Evolutionary conservation across 2,329 filamentous ascomycete genomes (phyloP).

Genomic region (Ophiosphaerella herpotricha): DNA sequence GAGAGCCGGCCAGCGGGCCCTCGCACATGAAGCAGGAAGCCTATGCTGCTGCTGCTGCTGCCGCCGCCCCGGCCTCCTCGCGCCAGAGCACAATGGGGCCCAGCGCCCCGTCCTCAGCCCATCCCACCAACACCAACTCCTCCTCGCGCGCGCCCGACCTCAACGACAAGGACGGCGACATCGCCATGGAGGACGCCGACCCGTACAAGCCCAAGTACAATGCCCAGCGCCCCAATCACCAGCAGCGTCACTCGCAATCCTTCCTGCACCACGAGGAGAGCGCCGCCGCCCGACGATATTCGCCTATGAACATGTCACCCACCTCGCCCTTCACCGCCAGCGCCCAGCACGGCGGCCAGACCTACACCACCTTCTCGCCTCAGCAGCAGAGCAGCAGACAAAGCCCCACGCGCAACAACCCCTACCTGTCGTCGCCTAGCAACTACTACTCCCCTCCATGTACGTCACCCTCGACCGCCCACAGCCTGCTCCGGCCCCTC

Average conservation of each 20-base stretch:
- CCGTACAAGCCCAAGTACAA: slow-evolving; percentile 82
- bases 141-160: slow-evolving; percentile 37
- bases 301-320: slow-evolving; percentile 91
- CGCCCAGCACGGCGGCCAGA: slow-evolving; percentile 55
- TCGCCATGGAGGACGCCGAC: slow-evolving; percentile 84
- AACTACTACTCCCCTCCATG: slow-evolving; percentile 64
- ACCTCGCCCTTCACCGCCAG: slow-evolving; percentile 75
- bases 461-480: slow-evolving; percentile 40
- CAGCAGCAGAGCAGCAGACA: slow-evolving; percentile 63
- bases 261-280: slow-evolving; percentile 75
- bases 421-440: slow-evolving; percentile 62
- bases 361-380: slow-evolving; percentile 51
- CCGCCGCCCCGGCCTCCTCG: slow-evolving; percentile 39
- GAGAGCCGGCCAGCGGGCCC: slow-evolving; percentile 37
- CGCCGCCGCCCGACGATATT: slow-evolving; percentile 86
- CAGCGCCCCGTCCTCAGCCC: slow-evolving; percentile 35
- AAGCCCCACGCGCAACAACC: slow-evolving; percentile 74
- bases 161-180: slow-evolving; percentile 52
- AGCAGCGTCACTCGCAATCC: slow-evolving; percentile 76
- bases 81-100: slow-evolving; percentile 43
- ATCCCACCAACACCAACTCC: slow-evolving; percentile 13
- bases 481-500: slow-evolving; percentile 6
- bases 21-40: slow-evolving; percentile 42
- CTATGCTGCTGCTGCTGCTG: slow-evolving; percentile 41
- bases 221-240: slow-evolving; percentile 69